Evolutionary conservation across 805 yeast genomes (phyloP).

Genomic region (Kluyveromyces lactis): DNA sequence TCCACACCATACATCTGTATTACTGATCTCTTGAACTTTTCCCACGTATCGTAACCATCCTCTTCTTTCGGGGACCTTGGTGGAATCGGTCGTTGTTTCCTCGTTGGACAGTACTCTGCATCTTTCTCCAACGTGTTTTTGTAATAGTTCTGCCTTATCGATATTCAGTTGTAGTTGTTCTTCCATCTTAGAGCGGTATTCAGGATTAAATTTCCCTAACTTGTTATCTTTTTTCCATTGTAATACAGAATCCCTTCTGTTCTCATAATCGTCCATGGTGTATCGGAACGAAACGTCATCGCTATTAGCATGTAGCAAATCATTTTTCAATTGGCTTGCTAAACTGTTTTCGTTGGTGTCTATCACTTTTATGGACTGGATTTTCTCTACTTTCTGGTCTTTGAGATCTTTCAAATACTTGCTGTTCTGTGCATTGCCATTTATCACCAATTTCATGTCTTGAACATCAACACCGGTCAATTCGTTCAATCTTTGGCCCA

Average conservation of each 20-base stretch:
- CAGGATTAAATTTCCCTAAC: constrained; percentile 67
- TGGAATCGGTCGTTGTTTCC: not conserved
- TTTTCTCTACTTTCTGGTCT: not conserved
- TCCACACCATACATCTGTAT: constrained; percentile 65
- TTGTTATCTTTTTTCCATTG: constrained; percentile 66
- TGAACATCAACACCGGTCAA: constrained; percentile 22
- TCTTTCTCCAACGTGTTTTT: constrained; percentile 37
- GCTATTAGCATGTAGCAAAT: constrained; percentile 2
- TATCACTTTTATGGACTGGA: constrained; percentile 36
- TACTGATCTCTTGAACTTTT: constrained; percentile 44
- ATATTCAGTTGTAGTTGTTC: constrained; percentile 20
- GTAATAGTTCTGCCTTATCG: constrained; percentile 29
- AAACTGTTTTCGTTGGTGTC: constrained; percentile 48
- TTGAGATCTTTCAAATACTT: not conserved
- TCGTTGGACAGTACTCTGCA: constrained; percentile 34
- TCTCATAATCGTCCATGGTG: constrained; percentile 36
- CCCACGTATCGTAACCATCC: constrained; percentile 75
- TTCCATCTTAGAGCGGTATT: constrained; percentile 28
- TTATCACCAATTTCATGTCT: constrained; percentile 19
- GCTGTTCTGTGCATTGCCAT: not conserved
- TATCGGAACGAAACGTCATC: constrained; percentile 12
- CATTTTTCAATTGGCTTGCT: constrained; percentile 31
- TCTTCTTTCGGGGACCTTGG: constrained; percentile 33
- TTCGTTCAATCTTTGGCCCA: constrained; percentile 18
- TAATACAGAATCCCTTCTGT: constrained; percentile 53